A percentile compares a stretch with the other conserved stretches of the same genome.
Conservation (phyloP, 495 filamentous ascomycete genomes). For the Talaromyces borbonicus region DNA sequence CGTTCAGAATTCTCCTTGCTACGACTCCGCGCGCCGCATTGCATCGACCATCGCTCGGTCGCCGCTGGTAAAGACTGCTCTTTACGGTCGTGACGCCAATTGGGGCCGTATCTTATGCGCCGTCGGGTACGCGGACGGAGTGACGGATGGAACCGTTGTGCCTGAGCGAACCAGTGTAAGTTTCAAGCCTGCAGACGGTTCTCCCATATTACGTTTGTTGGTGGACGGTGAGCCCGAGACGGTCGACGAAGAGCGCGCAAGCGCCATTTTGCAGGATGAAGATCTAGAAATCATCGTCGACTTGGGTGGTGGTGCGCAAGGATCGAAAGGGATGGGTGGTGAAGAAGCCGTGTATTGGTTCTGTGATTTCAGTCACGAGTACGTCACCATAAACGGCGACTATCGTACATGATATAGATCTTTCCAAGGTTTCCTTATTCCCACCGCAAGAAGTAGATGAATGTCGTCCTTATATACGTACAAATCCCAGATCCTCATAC, state of each 20-base stretch:
- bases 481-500: no score
- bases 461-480: no score
- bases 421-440: no score
- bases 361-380: conserved; percentile 97
- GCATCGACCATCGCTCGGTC: conserved; percentile 88
- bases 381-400: conserved; percentile 88
- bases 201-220: conserved; percentile 68
- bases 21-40: conserved; percentile 55
- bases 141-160: conserved; percentile 52
- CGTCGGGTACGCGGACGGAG: conserved; percentile 73
- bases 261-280: conserved; percentile 76
- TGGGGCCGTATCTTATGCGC: conserved; percentile 97
- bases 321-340: conserved; percentile 45
- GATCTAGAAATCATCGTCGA: conserved; percentile 73
- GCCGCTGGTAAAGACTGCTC: conserved; percentile 90
- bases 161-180: conserved; percentile 84
- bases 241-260: conserved; percentile 84
- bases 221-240: conserved; percentile 85
- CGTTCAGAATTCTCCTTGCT: conserved; percentile 62
- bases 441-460: no score
- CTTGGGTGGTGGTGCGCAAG: conserved; percentile 42
- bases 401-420: conserved; percentile 56
- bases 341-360: conserved; percentile 86
- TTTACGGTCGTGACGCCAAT: conserved; percentile 96
- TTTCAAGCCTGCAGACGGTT: conserved; percentile 81